Conservation (phyloP, 192 early-diverging fungal genomes). For the Blastocladiella britannica region DNA sequence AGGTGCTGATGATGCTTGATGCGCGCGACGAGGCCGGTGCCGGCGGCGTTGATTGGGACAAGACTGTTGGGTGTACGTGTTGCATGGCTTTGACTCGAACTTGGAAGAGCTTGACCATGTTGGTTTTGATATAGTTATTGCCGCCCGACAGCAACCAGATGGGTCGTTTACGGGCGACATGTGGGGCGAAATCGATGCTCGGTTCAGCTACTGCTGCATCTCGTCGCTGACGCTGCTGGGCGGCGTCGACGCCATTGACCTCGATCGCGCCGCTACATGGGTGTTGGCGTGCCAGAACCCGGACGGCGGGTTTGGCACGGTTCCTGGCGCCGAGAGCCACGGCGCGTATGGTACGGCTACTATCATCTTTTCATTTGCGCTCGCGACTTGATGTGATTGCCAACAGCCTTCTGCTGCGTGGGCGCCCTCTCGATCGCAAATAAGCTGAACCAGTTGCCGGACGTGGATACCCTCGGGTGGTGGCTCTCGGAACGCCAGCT, state of each 20-base stretch:
- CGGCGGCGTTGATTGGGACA: constrained; percentile 43
- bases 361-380: constrained; percentile 2
- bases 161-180: constrained; percentile 78
- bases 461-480: constrained; percentile 61
- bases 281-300: constrained; percentile 69
- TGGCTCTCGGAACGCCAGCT: constrained; percentile 92
- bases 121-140: constrained; percentile 28
- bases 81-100: background rate
- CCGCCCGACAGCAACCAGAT: constrained; percentile 28
- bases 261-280: constrained; percentile 46
- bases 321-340: constrained; percentile 79
- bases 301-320: constrained; percentile 86
- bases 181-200: constrained; percentile 86
- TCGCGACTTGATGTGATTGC: background rate
- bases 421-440: constrained; percentile 65
- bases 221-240: constrained; percentile 57
- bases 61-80: constrained; percentile 41
- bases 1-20: constrained; percentile 63
- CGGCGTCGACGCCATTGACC: constrained; percentile 38
- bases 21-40: constrained; percentile 26
- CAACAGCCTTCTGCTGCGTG: constrained; percentile 69
- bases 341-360: constrained; percentile 42
- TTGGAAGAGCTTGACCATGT: too few relatives aligned
- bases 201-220: constrained; percentile 75
- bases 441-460: too few relatives aligned